These are phyloP conservation scores for Salvia sclarea DNA, from an alignment of 305 asterid species.

Conservation along the genomic window DNA sequence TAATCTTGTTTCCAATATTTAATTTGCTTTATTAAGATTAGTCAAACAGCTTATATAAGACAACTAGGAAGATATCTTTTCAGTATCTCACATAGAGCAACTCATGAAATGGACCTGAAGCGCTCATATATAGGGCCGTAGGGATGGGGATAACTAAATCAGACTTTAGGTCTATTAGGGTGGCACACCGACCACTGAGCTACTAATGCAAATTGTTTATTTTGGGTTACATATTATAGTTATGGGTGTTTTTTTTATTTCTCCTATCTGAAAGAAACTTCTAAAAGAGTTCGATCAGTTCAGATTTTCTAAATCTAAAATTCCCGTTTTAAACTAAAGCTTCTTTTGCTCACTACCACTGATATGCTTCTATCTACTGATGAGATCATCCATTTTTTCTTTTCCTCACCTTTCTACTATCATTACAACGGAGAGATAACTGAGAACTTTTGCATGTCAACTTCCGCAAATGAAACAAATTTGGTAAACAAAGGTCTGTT, in stretches of 20 bases:
- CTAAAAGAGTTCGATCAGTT: not conserved
- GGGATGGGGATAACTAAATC: not conserved
- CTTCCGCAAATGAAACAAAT: not conserved
- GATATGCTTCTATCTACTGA: not conserved
- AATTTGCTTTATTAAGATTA: not conserved
- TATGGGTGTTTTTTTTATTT: not conserved
- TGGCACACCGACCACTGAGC: not conserved
- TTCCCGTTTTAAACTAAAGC: not conserved
- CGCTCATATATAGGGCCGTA: not conserved
- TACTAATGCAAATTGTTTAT: not conserved
- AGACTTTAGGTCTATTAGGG: not conserved
- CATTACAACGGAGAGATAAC: not conserved
- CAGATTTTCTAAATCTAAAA: not conserved
- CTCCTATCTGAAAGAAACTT: not conserved
- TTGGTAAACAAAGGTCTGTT: constrained; percentile 24
- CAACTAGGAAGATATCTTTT: not conserved
- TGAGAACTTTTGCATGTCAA: not conserved
- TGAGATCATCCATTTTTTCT: not conserved
- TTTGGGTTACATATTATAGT: not conserved
- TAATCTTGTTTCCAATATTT: constrained; percentile 26
- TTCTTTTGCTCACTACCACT: not conserved
- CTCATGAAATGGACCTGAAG: not conserved
- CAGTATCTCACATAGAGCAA: not conserved
- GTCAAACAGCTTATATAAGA: not conserved
- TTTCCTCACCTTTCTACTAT: not conserved